Percentiles rank a stretch among this genome's conserved stretches.
phyloP scores from a whole-genome alignment of 2,329 filamentous ascomycete species.

The Aspergillus sergii region DNA sequence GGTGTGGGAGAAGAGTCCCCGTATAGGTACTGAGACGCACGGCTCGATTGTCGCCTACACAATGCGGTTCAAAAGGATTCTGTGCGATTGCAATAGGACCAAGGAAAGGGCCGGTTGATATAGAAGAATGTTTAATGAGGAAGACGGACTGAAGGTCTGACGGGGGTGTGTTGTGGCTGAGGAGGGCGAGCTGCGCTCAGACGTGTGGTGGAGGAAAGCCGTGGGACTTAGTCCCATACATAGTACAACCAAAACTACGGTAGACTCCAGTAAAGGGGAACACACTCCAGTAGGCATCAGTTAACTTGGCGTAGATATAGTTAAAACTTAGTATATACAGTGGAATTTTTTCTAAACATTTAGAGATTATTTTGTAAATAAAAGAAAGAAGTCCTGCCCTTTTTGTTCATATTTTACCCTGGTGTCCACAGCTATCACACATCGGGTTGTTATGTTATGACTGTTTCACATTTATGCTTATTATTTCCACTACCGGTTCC shows the following conservation, averaged over 20 bases:
- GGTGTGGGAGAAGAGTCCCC: conserved; percentile 31
- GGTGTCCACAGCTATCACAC: background rate
- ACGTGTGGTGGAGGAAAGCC: conserved; percentile 15
- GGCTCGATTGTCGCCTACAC: conserved; percentile 9
- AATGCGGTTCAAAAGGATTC: background rate
- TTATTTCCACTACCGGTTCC: background rate
- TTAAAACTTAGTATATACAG: background rate
- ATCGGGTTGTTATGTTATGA: background rate
- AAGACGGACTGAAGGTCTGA: conserved; percentile 1
- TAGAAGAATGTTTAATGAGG: background rate
- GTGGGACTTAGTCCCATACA: conserved; percentile 7
- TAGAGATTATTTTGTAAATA: background rate
- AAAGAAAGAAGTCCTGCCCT: background rate
- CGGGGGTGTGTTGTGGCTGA: conserved; percentile 2
- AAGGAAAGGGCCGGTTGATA: background rate
- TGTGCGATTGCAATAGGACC: background rate
- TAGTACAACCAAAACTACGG: background rate
- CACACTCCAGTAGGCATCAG: background rate
- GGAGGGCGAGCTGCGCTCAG: conserved; percentile 17
- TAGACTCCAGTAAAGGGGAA: background rate
- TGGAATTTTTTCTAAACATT: too few species aligned
- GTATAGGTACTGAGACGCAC: conserved; percentile 12
- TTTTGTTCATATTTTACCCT: background rate
- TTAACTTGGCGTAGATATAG: background rate
- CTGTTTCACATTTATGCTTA: background rate